Evolutionary conservation across 2,329 filamentous ascomycete species (phyloP).

Genomic region (Orbilia javanica): DNA sequence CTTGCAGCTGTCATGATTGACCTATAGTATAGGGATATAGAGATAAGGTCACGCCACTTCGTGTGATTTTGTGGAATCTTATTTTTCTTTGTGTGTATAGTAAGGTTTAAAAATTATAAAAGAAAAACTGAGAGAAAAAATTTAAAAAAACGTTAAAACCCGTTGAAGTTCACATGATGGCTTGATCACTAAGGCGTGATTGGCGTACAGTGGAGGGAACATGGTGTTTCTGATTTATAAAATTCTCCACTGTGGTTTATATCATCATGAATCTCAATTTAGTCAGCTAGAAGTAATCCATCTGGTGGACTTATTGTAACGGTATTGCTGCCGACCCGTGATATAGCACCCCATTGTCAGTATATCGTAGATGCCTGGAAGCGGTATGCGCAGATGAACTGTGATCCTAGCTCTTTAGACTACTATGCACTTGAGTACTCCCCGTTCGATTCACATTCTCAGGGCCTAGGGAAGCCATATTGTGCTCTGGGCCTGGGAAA

Average conservation of each 20-base stretch:
- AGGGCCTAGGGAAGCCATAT: background rate
- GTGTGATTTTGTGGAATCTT: slow-evolving; percentile 2
- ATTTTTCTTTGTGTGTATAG: too few relatives aligned
- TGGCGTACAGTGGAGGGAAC: background rate
- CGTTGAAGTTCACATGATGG: slow-evolving; percentile 9
- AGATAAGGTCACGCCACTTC: background rate
- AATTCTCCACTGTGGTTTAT: slow-evolving; percentile 10
- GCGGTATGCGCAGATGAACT: background rate
- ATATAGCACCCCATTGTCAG: background rate
- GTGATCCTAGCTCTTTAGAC: background rate
- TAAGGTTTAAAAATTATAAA: background rate
- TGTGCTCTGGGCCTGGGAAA: background rate
- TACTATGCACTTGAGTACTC: too few relatives aligned
- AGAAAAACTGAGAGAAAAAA: too few relatives aligned
- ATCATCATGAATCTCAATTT: background rate
- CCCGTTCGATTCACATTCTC: background rate
- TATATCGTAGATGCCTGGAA: background rate
- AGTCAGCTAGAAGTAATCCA: slow-evolving; percentile 10
- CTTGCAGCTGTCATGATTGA: slow-evolving; percentile 20
- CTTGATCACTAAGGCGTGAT: background rate
- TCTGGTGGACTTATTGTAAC: background rate
- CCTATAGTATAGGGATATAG: background rate
- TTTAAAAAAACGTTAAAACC: too few relatives aligned
- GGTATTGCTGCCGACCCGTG: slow-evolving; percentile 1
- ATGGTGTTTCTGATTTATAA: slow-evolving; percentile 8